Evolutionary conservation across 352 stramenopile species (phyloP).

Genomic region (Hyaloperonospora brassicae): DNA sequence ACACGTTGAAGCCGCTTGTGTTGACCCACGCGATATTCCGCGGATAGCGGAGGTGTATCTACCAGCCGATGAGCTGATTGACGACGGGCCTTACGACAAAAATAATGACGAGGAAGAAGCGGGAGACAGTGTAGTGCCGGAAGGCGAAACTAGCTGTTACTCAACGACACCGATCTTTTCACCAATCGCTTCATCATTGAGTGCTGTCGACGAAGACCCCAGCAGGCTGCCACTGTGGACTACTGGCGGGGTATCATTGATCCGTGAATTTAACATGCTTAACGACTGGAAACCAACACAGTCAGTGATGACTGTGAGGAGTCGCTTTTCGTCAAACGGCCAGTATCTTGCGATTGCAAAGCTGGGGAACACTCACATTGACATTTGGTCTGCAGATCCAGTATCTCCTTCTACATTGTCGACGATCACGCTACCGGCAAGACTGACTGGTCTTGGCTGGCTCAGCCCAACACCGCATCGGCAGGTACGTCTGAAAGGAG

Average conservation of each 20-base stretch:
- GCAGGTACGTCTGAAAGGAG: constrained; percentile 17
- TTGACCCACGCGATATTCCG: constrained; percentile 24
- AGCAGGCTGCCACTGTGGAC: constrained; percentile 13
- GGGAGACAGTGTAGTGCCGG: constrained; percentile 4
- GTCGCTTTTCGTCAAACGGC: constrained; percentile 32
- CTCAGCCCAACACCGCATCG: constrained; percentile 24
- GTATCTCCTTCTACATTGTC: constrained; percentile 14
- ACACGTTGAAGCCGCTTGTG: constrained; percentile 7
- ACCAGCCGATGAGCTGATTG: constrained; percentile 25
- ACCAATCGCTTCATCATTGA: constrained; percentile 6
- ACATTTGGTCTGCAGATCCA: constrained; percentile 38
- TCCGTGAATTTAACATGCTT: constrained; percentile 34
- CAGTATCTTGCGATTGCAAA: constrained; percentile 33
- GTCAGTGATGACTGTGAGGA: constrained; percentile 27
- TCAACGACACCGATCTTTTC: constrained; percentile 24
- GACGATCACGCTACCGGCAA: constrained; percentile 26
- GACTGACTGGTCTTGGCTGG: constrained; percentile 25
- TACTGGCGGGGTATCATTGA: constrained; percentile 18
- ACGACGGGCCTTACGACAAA: constrained; percentile 11
- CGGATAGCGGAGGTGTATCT: constrained; percentile 29
- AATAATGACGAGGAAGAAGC: constrained; percentile 16
- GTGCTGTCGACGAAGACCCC: constrained; percentile 3
- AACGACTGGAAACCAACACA: constrained; percentile 30
- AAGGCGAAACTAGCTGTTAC: constrained; percentile 7
- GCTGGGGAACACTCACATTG: constrained; percentile 30